Base-by-base conservation (phyloP, 2,329 filamentous ascomycete genomes). In the Tolypocladium ovalisporum region DNA sequence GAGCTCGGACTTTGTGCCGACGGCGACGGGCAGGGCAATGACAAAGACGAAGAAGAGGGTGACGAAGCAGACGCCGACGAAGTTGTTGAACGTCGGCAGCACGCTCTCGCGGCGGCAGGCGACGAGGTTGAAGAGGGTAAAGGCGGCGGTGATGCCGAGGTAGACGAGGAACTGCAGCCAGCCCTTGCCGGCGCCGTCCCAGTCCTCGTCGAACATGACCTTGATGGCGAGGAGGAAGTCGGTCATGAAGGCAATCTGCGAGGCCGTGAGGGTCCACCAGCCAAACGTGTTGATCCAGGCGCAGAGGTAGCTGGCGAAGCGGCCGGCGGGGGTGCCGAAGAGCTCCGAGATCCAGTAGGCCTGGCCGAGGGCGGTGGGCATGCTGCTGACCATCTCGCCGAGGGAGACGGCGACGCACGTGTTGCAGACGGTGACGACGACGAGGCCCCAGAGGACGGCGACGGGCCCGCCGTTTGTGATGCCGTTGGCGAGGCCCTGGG, bases 271-370 rank as follows among this genome's bases (percentile, higher is more conserved):
- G 0, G 79, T 77, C 74, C 79, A 81, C 81, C 81, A 84, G 15
- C 80, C 81, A 58, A 82, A 82, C 0, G 76, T 81, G 66, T 83
- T 83, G 63, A 83, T 80, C 79, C 79, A 83, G 2, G 80, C 81
- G 61, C 79, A 81, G 68, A 83, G 73, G 62, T 83, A 84, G 1
- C 78, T 80, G 4, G 68, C 63, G 59, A 82, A 79, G 1, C 80
- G 74, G 1, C 79, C 81, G 1, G 17, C 64, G 63, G 58, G 67
- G 53, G 72, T 75, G 68, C 54, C 63, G 64, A 66, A 71, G 35
- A 73, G 64, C 2, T 67, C 67, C 32, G 70, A 69, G 56, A 72
- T 68, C 80, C 81, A 85, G 65, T 80, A 83, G 0, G 80, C 81
- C 67, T 85, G 82, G 0, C 82, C 82, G 2, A 84, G 69, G 0